Base-by-base conservation (phyloP, 1,139 yeast genomes). In the Debaryomyces robertsiae region DNA sequence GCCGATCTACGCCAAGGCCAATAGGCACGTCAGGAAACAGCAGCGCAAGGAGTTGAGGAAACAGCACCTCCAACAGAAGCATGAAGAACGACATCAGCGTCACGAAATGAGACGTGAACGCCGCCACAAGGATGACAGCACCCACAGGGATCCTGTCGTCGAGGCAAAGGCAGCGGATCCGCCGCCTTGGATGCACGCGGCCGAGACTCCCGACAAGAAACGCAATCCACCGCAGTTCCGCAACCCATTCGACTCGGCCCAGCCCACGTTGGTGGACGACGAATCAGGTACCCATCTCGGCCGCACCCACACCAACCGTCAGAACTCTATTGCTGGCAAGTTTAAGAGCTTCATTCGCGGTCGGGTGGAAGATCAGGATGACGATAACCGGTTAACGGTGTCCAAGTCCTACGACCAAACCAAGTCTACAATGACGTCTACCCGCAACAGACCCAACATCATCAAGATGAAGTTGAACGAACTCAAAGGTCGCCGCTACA, bases 1-100 rank as follows among this genome's bases (percentile, higher is more conserved):
- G 45, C 78, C 77, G 3, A 71, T 73, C 17, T 73, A 73, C 42
- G 53, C 62, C 30, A 62, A 67, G 23, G 77, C 75, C 30, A 71
- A 70, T 46, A 60, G 60, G 42, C 69, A 64, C 42, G 53, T 65
- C n/a, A 57, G 55, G 55, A 55, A 49, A 48, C 55, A 7, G 54
- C 46, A 37, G 42, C 49, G 33, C 9, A 32, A 45, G 42, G 38
- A 49, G 24, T 43, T 38, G 39, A 52, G 50, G 15, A 18, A 19
- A 19, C 27, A 27, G 16, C 32, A 35, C 16, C 18, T 35, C 17
- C 27, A 14, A 14, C 27, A 35, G 15, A 15, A 11, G 32, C 22
- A 25, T 10, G 18, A 27, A 29, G 14, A 30, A n/a, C n/a, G 17
- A 9, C 11, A 17, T 14, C 17, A 13, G 17, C 17, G 23, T 18